Evolutionary conservation across 2,329 filamentous ascomycete species (phyloP).

Genomic region (Ceratocystis harringtonii): DNA sequence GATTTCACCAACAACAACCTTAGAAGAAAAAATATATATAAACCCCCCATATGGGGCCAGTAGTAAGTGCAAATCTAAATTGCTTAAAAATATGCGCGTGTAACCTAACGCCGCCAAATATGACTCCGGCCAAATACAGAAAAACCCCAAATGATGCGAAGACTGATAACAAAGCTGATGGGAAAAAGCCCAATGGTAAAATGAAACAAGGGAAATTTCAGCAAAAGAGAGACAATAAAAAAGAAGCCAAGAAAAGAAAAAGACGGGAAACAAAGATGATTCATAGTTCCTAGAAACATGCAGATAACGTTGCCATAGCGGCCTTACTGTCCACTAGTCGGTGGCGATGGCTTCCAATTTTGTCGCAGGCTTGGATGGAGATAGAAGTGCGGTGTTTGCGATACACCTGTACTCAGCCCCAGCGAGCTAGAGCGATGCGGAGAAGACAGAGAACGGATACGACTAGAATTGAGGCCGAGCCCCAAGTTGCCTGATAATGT

Average conservation of each 20-base stretch:
- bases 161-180: neutral
- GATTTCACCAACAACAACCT: neutral
- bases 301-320: too few relatives aligned
- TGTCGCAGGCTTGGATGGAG: constrained; percentile 3
- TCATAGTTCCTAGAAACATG: neutral
- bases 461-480: neutral
- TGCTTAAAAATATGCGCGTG: constrained; percentile 1
- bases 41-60: neutral
- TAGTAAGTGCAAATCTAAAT: neutral
- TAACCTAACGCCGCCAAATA: constrained; percentile 3
- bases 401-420: neutral
- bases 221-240: neutral
- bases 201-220: constrained; percentile 4
- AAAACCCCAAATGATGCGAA: neutral
- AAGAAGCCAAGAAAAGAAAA: neutral
- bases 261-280: neutral
- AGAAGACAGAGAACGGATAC: constrained; percentile 6
- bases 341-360: constrained; percentile 2
- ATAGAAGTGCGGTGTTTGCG: constrained; percentile 3
- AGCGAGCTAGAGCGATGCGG: constrained; percentile 3
- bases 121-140: neutral
- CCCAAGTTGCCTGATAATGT: neutral
- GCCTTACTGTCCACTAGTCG: neutral
- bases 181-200: neutral
- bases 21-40: neutral